Evolutionary conservation across 2,329 filamentous ascomycete genomes (phyloP).

Genomic region (Aureobasidium sp.): DNA sequence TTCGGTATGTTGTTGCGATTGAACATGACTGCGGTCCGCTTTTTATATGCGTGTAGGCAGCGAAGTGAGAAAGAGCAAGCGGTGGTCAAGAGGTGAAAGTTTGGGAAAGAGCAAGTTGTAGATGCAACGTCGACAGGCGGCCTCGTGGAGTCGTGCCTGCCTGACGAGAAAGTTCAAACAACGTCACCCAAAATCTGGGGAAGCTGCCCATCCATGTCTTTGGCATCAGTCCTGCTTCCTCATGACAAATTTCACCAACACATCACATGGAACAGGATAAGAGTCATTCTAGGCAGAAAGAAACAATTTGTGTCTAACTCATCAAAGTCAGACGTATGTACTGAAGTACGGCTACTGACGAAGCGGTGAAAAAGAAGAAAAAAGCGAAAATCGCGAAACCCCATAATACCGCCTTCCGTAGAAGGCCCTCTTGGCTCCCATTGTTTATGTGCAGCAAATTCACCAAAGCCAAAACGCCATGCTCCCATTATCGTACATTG

Average conservation of each 20-base stretch:
- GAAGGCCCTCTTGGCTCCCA: neutral
- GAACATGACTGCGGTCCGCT: constrained; percentile 40
- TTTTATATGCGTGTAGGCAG: neutral
- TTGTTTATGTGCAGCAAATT: neutral
- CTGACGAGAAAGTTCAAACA: neutral
- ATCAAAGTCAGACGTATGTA: neutral
- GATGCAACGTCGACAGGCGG: constrained; percentile 1
- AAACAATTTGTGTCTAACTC: too few relatives aligned
- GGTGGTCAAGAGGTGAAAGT: neutral
- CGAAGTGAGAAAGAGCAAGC: neutral
- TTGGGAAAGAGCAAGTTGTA: neutral
- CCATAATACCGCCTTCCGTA: constrained; percentile 1
- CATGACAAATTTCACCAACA: neutral
- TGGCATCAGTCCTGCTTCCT: neutral
- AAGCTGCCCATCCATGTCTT: constrained; percentile 14
- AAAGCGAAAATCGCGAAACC: neutral
- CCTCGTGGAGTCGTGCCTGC: neutral
- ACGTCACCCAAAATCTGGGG: constrained; percentile 11
- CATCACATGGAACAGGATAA: neutral
- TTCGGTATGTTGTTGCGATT: constrained; percentile 47
- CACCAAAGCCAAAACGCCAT: constrained; percentile 1
- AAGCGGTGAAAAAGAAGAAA: neutral
- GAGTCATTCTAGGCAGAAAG: neutral
- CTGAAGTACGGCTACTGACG: neutral
- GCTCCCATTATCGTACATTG: neutral